Evolutionary conservation across 768 basidiomycete genomes (phyloP).

Genomic region (Rhizopogon roseolus): DNA sequence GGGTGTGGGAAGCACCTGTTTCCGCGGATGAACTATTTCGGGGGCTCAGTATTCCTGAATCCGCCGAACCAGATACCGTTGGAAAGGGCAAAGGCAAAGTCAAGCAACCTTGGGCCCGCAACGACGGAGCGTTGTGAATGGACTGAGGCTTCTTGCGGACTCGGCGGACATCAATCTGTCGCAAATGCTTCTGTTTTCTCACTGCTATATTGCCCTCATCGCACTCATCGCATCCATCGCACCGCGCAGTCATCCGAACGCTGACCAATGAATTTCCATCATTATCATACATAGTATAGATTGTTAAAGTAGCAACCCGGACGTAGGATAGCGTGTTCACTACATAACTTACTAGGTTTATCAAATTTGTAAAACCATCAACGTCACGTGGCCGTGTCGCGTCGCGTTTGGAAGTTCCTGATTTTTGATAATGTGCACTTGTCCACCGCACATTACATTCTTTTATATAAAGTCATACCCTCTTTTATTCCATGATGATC

Average conservation of each 20-base stretch:
- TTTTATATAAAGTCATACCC: neutral
- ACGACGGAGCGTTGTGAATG: constrained; percentile 9
- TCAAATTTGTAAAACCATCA: neutral
- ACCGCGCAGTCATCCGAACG: constrained; percentile 17
- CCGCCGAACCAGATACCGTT: constrained; percentile 21
- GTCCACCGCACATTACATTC: neutral
- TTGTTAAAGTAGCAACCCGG: constrained; percentile 27
- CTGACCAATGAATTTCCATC: constrained; percentile 19
- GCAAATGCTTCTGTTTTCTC: neutral
- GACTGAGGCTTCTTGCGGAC: neutral
- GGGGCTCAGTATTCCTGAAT: constrained; percentile 14
- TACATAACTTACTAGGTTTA: neutral
- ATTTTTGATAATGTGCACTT: too few species aligned
- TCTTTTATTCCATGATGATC: neutral
- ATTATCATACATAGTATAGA: constrained; percentile 29
- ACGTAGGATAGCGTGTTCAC: constrained; percentile 7
- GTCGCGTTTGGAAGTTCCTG: neutral
- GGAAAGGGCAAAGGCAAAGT: constrained; percentile 67
- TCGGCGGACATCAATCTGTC: neutral
- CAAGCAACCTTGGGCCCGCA: constrained; percentile 36
- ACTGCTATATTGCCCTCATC: neutral
- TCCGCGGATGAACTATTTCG: constrained; percentile 14
- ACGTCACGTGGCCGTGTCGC: constrained; percentile 20
- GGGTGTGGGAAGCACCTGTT: constrained; percentile 70
- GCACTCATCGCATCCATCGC: neutral